These are phyloP conservation scores for Neonectria magnoliae DNA, from an alignment of 2,329 filamentous ascomycete species.

Conservation along the genomic window DNA sequence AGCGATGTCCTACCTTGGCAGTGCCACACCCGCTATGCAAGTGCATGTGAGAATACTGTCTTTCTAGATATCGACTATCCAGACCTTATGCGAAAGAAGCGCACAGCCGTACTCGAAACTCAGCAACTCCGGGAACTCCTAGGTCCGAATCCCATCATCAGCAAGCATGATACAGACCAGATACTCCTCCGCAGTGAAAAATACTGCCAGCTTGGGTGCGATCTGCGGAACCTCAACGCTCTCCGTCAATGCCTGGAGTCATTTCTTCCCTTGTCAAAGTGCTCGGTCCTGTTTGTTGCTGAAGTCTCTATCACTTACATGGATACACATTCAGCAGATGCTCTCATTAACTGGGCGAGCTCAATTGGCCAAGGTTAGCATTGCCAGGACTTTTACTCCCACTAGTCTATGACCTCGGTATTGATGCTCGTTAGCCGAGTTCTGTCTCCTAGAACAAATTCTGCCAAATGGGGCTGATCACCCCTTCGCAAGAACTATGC, in stretches of 20 bases:
- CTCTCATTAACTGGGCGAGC: slow-evolving; percentile 81
- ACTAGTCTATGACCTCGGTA: neutral
- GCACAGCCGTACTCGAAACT: slow-evolving; percentile 71
- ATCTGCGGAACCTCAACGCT: slow-evolving; percentile 73
- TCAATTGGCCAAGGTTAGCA: slow-evolving; percentile 71
- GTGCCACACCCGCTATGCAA: slow-evolving; percentile 73
- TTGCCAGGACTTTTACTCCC: neutral
- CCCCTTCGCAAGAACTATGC: slow-evolving; percentile 88
- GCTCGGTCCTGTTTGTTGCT: slow-evolving; percentile 80
- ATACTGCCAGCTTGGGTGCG: slow-evolving; percentile 84
- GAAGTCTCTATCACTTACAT: slow-evolving; percentile 95
- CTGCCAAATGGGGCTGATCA: slow-evolving; percentile 80
- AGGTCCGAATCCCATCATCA: slow-evolving; percentile 43
- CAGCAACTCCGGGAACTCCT: slow-evolving; percentile 62
- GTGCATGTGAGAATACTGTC: slow-evolving; percentile 64
- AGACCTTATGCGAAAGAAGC: slow-evolving; percentile 80
- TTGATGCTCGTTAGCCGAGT: slow-evolving; percentile 62
- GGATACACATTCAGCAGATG: slow-evolving; percentile 77
- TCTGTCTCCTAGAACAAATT: slow-evolving; percentile 88
- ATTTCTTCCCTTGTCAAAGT: slow-evolving; percentile 66
- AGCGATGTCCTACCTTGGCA: slow-evolving; percentile 92
- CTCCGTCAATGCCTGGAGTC: slow-evolving; percentile 69
- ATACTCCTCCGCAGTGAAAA: slow-evolving; percentile 72
- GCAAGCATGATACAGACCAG: slow-evolving; percentile 53
- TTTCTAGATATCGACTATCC: slow-evolving; percentile 92